These are phyloP conservation scores for Coprinellus micaceus DNA, from an alignment of 768 basidiomycete species.

Conservation along the genomic window DNA sequence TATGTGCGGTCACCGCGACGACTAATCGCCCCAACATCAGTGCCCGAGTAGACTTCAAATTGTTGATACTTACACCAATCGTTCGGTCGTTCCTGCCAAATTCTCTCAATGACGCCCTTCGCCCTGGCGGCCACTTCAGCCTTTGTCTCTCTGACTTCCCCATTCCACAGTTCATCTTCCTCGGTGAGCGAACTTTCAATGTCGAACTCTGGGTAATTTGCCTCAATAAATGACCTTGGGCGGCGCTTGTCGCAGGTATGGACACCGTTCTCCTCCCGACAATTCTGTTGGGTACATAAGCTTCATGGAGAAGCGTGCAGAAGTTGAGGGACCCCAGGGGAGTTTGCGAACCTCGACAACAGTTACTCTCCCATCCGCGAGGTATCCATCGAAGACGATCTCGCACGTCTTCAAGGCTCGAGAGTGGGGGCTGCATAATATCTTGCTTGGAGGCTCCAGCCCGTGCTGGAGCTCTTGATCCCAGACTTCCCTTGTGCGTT, in stretches of 20 bases:
- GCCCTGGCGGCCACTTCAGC: conserved; percentile 47
- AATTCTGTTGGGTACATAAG: conserved; percentile 39
- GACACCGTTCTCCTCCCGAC: conserved; percentile 61
- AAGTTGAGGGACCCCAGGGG: not conserved
- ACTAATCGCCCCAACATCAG: not conserved
- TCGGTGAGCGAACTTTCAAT: conserved; percentile 61
- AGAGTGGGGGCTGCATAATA: conserved; percentile 62
- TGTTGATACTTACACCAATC: conserved; percentile 41
- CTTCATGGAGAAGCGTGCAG: not conserved
- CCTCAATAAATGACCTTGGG: conserved; percentile 38
- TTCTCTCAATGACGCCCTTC: conserved; percentile 45
- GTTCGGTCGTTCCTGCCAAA: conserved; percentile 44
- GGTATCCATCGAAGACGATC: conserved; percentile 45
- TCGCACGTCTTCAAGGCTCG: conserved; percentile 57
- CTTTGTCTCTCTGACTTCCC: conserved; percentile 50
- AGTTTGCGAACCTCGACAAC: conserved; percentile 51
- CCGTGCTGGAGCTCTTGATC: conserved; percentile 36
- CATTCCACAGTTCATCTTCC: conserved; percentile 57
- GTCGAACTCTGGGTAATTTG: conserved; percentile 46
- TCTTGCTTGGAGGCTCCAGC: conserved; percentile 50
- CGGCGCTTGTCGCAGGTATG: conserved; percentile 67
- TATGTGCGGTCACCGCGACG: conserved; percentile 16
- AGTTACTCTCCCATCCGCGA: conserved; percentile 27
- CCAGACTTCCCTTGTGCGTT: conserved; percentile 44
- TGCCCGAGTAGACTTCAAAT: too few species aligned